Evolutionary conservation across 2,329 filamentous ascomycete genomes (phyloP).

Genomic region (Teratosphaeria viscida): DNA sequence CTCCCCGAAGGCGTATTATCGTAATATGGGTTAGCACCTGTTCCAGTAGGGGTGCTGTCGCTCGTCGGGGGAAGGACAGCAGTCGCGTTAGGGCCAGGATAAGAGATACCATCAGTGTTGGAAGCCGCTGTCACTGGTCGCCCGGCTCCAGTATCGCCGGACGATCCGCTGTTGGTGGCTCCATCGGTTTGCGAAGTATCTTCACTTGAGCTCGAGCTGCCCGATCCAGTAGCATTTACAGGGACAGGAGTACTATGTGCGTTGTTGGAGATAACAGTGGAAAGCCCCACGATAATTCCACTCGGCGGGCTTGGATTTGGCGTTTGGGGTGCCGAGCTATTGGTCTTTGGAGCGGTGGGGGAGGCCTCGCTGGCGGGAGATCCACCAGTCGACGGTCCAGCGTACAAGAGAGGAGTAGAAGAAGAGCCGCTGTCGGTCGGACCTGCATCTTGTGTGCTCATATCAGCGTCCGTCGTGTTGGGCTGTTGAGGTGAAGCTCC

Average conservation of each 20-base stretch:
- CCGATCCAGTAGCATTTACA: not conserved
- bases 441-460: no score
- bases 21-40: not conserved
- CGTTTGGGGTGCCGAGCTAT: conserved; percentile 2
- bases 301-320: conserved; percentile 5
- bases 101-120: not conserved
- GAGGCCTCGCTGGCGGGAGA: not conserved
- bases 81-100: not conserved
- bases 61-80: not conserved
- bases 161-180: not conserved
- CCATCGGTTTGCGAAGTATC: not conserved
- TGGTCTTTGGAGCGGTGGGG: conserved; percentile 1
- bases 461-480: no score
- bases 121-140: not conserved
- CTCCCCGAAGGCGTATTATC: not conserved
- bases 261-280: conserved; percentile 12
- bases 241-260: not conserved
- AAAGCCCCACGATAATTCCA: conserved; percentile 24
- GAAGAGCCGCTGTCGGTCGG: no score
- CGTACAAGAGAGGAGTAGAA: not conserved
- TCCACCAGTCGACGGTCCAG: not conserved
- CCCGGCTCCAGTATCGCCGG: not conserved
- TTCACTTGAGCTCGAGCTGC: not conserved
- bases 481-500: no score
- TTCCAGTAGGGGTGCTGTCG: not conserved